Evolutionary conservation across 768 basidiomycete species (phyloP).

Genomic region (Tulasnella sp.): DNA sequence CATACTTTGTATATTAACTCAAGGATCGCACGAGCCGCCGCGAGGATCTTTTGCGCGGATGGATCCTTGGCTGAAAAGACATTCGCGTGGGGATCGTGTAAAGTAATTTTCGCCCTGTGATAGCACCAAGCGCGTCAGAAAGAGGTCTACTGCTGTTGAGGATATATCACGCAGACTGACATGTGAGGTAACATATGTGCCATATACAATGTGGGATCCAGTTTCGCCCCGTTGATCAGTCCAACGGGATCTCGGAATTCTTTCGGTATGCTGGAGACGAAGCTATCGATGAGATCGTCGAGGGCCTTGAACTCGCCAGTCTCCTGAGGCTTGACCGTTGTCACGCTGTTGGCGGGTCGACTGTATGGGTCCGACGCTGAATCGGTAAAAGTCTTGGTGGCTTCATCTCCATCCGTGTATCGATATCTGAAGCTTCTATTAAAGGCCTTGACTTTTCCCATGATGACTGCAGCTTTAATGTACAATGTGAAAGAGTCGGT

Average conservation of each 20-base stretch:
- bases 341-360: constrained; percentile 31
- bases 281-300: constrained; percentile 44
- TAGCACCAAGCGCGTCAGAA: neutral
- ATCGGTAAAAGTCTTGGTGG: too few relatives aligned
- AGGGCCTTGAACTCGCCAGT: constrained; percentile 54
- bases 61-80: neutral
- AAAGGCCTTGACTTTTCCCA: constrained; percentile 32
- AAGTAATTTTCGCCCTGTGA: constrained; percentile 8
- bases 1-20: constrained; percentile 5
- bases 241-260: constrained; percentile 10
- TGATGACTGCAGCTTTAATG: constrained; percentile 55
- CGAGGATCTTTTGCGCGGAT: neutral
- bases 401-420: constrained; percentile 3
- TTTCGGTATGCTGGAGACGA: constrained; percentile 45
- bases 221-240: constrained; percentile 29
- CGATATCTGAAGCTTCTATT: constrained; percentile 4
- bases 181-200: constrained; percentile 26
- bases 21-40: constrained; percentile 4
- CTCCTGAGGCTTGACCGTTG: constrained; percentile 27
- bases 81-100: constrained; percentile 16
- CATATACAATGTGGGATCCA: constrained; percentile 47
- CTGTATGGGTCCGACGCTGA: constrained; percentile 4
- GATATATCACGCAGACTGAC: neutral
- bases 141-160: neutral
- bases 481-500: constrained; percentile 64